Base-by-base conservation (phyloP, 164 flowering plant species). In the Paratinospora sagittata region DNA sequence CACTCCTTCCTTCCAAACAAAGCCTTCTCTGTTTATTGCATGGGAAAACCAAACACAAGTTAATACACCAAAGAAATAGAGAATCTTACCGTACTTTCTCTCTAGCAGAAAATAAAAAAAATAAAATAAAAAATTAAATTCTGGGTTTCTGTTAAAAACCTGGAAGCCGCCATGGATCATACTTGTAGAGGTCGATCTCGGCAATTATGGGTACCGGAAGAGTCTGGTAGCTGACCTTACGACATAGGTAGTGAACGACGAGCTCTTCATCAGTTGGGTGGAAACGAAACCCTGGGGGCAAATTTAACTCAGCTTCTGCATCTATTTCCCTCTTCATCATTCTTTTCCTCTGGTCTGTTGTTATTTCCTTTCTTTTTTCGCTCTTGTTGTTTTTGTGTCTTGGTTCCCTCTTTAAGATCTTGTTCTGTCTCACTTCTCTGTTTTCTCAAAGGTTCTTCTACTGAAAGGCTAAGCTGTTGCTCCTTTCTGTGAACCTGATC, bases 251-350 rank as follows among this genome's bases (percentile, higher is more conserved):
- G 41, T 77, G 79, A 30, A 76, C 58, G 9, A 80, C 74, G 27
- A 80, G 77, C 70, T 80, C 82, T 72, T 80, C 82, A 30, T 80
- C 82, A 0, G 80, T 80, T 9, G 82, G 82, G 55, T 76, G 79
- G 73, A 80, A 80, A 9, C 82, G 66, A 68, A 77, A 80, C 6
- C 82, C 82, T 0, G 82, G 78, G 8, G 82, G 82, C 34, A 80
- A 23, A 27, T 77, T 71, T 36, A 80, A 66, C 27, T 77, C 82
- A 11, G 80, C 72, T 55, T 71, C 76, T 41, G 77, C 77, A 64
- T 77, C 77, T 67, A 69, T 68, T 72, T 72, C 58, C 43, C 75
- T 74, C 43, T 9, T 66, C 75, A 76, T 57, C 67, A 23, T 41
- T 6, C 16, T 41, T 36, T 0, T 62, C n/a, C 14, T 47, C 27